Conservation (phyloP, 2,329 filamentous ascomycete genomes). For the Daldinia sp. region DNA sequence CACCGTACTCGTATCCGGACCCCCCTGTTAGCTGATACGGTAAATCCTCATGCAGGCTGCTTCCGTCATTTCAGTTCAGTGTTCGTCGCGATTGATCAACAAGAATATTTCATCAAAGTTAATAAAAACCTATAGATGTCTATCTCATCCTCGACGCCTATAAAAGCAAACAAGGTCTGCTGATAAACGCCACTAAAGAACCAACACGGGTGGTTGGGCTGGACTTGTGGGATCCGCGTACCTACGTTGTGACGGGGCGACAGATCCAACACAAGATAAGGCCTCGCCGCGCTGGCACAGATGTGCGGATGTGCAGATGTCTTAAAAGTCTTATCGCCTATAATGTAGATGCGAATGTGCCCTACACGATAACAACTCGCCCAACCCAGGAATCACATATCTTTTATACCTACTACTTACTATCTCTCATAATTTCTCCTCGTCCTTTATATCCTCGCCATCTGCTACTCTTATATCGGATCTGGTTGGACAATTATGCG, state of each 20-base stretch:
- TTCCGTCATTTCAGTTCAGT: slow-evolving; percentile 4
- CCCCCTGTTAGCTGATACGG: not conserved
- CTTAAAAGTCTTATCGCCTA: slow-evolving; percentile 20
- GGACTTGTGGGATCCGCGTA: not conserved
- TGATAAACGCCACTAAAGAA: slow-evolving; percentile 24
- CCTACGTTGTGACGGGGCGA: slow-evolving; percentile 13
- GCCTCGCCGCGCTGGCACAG: slow-evolving; percentile 9
- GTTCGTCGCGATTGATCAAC: not conserved
- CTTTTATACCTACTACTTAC: not conserved
- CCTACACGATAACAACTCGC: not conserved
- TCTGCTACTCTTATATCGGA: not conserved
- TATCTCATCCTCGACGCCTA: not conserved
- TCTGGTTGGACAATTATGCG: not conserved
- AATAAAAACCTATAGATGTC: slow-evolving; percentile 8
- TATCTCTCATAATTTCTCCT: not conserved
- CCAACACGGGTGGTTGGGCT: slow-evolving; percentile 11
- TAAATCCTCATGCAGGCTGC: slow-evolving; percentile 4
- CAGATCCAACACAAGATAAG: slow-evolving; percentile 17
- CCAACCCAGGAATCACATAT: not conserved
- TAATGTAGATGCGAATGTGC: slow-evolving; percentile 2
- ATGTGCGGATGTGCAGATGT: too few relatives aligned
- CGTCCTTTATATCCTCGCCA: not conserved
- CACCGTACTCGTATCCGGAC: too few relatives aligned
- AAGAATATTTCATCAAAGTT: slow-evolving; percentile 5
- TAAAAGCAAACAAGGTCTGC: slow-evolving; percentile 19